Conservation (phyloP, 768 basidiomycete species). For the Mrakia frigida region DNA sequence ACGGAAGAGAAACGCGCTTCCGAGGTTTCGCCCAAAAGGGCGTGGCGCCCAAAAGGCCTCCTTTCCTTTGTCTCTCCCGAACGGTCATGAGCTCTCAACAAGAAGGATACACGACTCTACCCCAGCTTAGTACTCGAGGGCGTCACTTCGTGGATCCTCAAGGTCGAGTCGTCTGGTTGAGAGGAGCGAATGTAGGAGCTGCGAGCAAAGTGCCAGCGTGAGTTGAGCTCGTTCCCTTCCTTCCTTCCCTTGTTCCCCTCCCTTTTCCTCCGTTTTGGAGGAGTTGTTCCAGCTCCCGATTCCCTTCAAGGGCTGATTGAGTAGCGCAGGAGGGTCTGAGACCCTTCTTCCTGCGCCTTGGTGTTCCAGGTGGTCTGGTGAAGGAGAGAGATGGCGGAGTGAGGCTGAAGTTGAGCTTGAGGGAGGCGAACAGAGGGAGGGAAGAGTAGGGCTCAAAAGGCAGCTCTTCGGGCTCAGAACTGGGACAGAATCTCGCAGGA, state of each 20-base stretch:
- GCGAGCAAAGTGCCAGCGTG: conserved; percentile 66
- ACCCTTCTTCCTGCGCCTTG: background rate
- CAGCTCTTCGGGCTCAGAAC: too few relatives aligned
- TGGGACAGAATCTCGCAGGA: too few relatives aligned
- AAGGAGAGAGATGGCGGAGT: background rate
- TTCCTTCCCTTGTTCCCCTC: background rate
- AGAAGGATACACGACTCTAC: background rate
- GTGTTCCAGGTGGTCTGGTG: background rate
- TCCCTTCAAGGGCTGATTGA: background rate
- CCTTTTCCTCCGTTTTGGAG: background rate
- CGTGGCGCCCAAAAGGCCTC: too few relatives aligned
- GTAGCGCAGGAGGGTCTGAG: background rate
- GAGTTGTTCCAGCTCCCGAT: too few relatives aligned
- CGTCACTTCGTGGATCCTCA: conserved; percentile 75
- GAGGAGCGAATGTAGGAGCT: conserved; percentile 83
- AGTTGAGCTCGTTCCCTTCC: conserved; percentile 38
- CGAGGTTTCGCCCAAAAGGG: too few relatives aligned
- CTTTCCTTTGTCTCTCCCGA: too few relatives aligned
- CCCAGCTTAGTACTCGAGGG: conserved; percentile 51
- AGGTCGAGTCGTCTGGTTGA: conserved; percentile 70
- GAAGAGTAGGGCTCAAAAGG: too few relatives aligned
- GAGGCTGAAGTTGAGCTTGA: background rate
- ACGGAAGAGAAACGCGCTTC: too few relatives aligned
- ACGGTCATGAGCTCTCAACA: too few relatives aligned
- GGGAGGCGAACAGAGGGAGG: too few relatives aligned